Evolutionary conservation across 345 rosid species (phyloP).

Genomic region (Brassica cretica): DNA sequence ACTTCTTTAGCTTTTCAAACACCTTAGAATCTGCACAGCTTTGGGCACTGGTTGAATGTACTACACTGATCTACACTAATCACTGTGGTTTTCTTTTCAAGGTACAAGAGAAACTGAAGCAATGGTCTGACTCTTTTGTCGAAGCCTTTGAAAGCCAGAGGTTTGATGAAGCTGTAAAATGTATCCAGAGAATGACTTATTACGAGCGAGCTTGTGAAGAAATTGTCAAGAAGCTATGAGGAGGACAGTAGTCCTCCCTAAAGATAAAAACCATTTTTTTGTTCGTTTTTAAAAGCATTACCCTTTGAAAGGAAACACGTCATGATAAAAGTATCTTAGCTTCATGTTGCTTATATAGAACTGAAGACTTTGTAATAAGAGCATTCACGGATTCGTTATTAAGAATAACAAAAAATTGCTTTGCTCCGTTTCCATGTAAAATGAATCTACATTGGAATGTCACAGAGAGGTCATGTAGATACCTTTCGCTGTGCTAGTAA

Average conservation of each 20-base stretch:
- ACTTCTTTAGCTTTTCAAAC: slow-evolving; percentile 12
- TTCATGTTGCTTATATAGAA: slow-evolving; percentile 11
- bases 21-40: slow-evolving; percentile 5
- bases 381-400: slow-evolving; percentile 6
- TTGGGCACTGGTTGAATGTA: slow-evolving; percentile 8
- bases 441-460: neutral
- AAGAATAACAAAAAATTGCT: neutral
- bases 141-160: slow-evolving; percentile 52
- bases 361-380: slow-evolving; percentile 16
- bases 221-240: slow-evolving; percentile 72
- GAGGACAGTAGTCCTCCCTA: slow-evolving; percentile 20
- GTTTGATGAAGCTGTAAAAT: slow-evolving; percentile 65
- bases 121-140: slow-evolving; percentile 64
- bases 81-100: slow-evolving; percentile 31
- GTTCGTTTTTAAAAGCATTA: neutral
- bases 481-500: slow-evolving; percentile 48
- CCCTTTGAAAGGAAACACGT: neutral
- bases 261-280: neutral
- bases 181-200: slow-evolving; percentile 86
- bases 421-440: neutral
- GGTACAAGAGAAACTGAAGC: slow-evolving; percentile 66
- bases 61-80: slow-evolving; percentile 3
- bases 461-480: slow-evolving; percentile 36
- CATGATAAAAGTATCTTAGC: slow-evolving; percentile 11
- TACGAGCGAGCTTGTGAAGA: slow-evolving; percentile 78